phyloP scores from a whole-genome alignment of 2,329 filamentous ascomycete genomes.

The Penicillium sp. region DNA sequence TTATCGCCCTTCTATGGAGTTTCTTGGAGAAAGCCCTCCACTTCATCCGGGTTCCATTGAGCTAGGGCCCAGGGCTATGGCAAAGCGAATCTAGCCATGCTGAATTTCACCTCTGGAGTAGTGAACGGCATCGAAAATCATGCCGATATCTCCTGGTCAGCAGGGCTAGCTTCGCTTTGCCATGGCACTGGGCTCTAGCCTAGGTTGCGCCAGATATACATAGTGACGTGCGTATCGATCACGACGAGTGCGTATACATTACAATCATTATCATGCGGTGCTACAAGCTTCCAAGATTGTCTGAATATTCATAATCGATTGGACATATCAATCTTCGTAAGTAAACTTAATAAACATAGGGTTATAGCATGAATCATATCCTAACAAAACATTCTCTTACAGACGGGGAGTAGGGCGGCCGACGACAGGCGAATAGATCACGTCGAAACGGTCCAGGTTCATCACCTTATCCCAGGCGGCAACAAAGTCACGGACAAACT shows the following conservation, averaged over 20 bases:
- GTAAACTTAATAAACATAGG: not conserved
- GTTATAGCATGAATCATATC: not conserved
- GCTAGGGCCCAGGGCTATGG: too few species aligned
- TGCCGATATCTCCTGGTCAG: too few species aligned
- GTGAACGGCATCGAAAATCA: too few species aligned
- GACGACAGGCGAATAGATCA: constrained; percentile 25
- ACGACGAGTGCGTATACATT: not conserved
- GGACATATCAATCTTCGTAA: not conserved
- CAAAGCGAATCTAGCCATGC: too few species aligned
- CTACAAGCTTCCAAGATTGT: not conserved
- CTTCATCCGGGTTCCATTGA: too few species aligned
- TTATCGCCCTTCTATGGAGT: too few species aligned
- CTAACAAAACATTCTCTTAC: constrained; percentile 2
- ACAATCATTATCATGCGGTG: not conserved
- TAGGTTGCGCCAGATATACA: too few species aligned
- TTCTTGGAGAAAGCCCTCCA: too few species aligned
- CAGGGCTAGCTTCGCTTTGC: too few species aligned
- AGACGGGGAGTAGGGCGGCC: constrained; percentile 17
- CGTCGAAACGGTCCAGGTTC: constrained; percentile 66
- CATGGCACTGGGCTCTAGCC: too few species aligned
- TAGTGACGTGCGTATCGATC: too few species aligned
- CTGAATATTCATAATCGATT: not conserved
- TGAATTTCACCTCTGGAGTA: too few species aligned
- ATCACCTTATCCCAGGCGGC: constrained; percentile 69
- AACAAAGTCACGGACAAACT: constrained; percentile 68